Percentiles rank a stretch among this genome's conserved stretches.
These are phyloP conservation scores for Ceratocystis eucalypticola DNA, from an alignment of 2,329 filamentous ascomycete species.

Conservation along the genomic window DNA sequence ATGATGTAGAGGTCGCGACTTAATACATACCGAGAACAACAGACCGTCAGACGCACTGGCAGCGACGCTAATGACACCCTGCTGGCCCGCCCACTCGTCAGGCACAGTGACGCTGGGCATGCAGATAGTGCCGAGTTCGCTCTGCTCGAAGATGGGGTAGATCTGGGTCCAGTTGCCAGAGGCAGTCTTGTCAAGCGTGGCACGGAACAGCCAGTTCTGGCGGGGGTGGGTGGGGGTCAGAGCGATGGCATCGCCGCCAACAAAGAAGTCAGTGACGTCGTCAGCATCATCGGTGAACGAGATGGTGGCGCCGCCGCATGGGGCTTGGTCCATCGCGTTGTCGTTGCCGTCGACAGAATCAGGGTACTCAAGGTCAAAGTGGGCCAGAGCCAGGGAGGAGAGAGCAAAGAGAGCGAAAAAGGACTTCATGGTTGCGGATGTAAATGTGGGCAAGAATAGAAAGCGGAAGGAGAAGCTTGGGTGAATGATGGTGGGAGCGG, in stretches of 20 bases:
- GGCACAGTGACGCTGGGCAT: slow-evolving; percentile 36
- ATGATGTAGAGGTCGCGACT: background rate
- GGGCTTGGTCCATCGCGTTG: slow-evolving; percentile 12
- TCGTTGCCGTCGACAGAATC: slow-evolving; percentile 15
- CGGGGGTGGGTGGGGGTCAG: slow-evolving; percentile 15
- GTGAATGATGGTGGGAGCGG: background rate
- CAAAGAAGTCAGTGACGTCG: slow-evolving; percentile 13
- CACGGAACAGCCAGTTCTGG: slow-evolving; percentile 15
- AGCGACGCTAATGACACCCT: slow-evolving; percentile 41
- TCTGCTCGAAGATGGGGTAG: slow-evolving; percentile 32
- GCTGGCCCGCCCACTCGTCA: slow-evolving; percentile 37
- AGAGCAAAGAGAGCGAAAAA: slow-evolving; percentile 14
- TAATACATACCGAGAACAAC: slow-evolving; percentile 38
- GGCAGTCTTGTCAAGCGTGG: slow-evolving; percentile 12
- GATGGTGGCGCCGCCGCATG: slow-evolving; percentile 17
- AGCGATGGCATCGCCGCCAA: slow-evolving; percentile 15
- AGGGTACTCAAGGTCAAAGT: slow-evolving; percentile 17
- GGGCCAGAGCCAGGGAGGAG: slow-evolving; percentile 14
- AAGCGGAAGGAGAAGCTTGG: background rate
- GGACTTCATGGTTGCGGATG: slow-evolving; percentile 19
- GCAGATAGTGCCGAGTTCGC: slow-evolving; percentile 42
- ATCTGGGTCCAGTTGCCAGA: slow-evolving; percentile 23
- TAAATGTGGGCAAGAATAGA: background rate
- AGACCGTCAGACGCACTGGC: slow-evolving; percentile 41
- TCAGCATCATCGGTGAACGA: slow-evolving; percentile 23